Evolutionary conservation across 2,329 filamentous ascomycete species (phyloP).

Genomic region (Fusarium brachygibbosum): DNA sequence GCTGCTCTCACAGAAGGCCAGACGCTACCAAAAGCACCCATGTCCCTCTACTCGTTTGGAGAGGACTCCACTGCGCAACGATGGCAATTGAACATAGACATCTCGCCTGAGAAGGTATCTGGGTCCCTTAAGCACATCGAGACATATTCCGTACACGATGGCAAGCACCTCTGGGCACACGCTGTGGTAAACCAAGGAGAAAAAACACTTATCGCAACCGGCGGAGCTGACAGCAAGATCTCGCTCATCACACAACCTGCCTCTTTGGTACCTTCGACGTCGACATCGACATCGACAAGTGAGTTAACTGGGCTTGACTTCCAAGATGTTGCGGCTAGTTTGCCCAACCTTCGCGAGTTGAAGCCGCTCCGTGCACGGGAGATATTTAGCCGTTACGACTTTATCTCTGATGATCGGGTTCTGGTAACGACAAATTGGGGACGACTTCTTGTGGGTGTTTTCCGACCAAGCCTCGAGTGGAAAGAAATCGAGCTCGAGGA

Average conservation of each 20-base stretch:
- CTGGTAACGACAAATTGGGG: constrained; percentile 73
- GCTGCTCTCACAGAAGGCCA: constrained; percentile 52
- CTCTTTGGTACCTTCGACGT: background rate
- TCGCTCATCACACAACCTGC: constrained; percentile 57
- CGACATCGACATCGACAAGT: background rate
- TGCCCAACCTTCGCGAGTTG: constrained; percentile 20
- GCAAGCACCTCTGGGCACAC: constrained; percentile 92
- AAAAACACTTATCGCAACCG: constrained; percentile 71
- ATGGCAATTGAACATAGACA: constrained; percentile 71
- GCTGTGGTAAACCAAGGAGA: constrained; percentile 56
- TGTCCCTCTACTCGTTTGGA: constrained; percentile 81
- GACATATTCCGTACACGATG: constrained; percentile 76
- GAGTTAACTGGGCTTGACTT: constrained; percentile 50
- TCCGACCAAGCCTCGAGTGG: constrained; percentile 58
- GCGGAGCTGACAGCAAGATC: constrained; percentile 85
- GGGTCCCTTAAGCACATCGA: constrained; percentile 64
- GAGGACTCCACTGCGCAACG: constrained; percentile 84
- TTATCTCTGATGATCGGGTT: constrained; percentile 66
- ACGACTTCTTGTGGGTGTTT: constrained; percentile 64
- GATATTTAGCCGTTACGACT: constrained; percentile 73
- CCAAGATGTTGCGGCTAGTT: constrained; percentile 50
- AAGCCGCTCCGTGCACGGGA: constrained; percentile 55
- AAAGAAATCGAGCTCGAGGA: constrained; percentile 56
- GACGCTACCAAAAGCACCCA: constrained; percentile 23
- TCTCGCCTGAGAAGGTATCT: constrained; percentile 5